Conservation (phyloP, 225 moss, liverwort and hornwort genomes). For the Pleurozium schreberi region DNA sequence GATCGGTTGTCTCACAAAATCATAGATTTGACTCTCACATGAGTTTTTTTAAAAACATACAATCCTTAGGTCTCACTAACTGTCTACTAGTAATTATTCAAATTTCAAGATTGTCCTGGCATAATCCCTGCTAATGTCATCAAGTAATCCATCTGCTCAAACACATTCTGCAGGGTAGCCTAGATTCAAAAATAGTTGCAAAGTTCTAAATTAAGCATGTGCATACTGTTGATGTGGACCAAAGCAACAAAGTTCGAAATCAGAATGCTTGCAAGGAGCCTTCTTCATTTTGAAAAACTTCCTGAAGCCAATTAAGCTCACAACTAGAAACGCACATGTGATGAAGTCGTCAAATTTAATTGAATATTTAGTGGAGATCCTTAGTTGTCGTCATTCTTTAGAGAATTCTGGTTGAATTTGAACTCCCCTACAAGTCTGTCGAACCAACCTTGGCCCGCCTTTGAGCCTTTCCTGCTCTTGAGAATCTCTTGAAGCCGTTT, state of each 20-base stretch:
- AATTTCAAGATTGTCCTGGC: not conserved
- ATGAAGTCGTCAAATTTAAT: constrained; percentile 6
- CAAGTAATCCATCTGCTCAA: not conserved
- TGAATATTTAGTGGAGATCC: not conserved
- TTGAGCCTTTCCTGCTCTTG: constrained; percentile 63
- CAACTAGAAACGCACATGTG: not conserved
- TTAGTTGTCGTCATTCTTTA: constrained; percentile 52
- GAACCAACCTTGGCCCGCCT: constrained; percentile 78
- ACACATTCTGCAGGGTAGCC: not conserved
- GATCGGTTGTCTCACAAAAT: not conserved
- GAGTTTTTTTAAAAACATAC: not conserved
- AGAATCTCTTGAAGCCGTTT: constrained; percentile 53
- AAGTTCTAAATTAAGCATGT: not conserved
- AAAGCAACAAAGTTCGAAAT: not conserved
- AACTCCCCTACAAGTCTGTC: constrained; percentile 65
- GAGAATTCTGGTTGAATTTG: constrained; percentile 66
- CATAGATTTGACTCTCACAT: not conserved
- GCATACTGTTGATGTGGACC: not conserved
- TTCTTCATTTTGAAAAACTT: not conserved
- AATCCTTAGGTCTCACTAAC: not conserved
- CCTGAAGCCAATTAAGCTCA: not conserved
- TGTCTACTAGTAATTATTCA: not conserved
- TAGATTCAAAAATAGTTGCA: not conserved
- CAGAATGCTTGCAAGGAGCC: not conserved
- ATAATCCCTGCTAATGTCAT: not conserved